Evolutionary conservation across 768 basidiomycete genomes (phyloP).

Genomic region (Boletus pseudopeckii): DNA sequence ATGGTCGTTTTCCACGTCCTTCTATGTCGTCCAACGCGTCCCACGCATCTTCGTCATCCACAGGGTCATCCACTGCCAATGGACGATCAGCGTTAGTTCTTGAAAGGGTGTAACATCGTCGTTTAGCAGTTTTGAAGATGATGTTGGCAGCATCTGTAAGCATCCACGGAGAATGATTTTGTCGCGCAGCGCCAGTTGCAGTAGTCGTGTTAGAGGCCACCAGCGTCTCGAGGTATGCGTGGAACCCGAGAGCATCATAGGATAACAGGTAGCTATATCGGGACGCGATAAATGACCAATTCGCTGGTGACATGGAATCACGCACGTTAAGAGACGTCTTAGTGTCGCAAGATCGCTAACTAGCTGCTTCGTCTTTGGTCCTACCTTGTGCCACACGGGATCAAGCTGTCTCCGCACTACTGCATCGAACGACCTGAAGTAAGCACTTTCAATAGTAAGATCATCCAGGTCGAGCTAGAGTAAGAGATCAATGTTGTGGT

Average conservation of each 20-base stretch:
- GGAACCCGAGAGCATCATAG: conserved; percentile 88
- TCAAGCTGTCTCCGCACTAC: conserved; percentile 88
- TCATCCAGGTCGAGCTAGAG: conserved; percentile 91
- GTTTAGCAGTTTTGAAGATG: conserved; percentile 77
- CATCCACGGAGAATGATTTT: conserved; percentile 84
- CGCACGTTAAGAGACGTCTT: conserved; percentile 76
- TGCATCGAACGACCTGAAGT: conserved; percentile 89
- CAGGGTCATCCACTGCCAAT: conserved; percentile 38
- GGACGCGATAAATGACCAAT: neutral
- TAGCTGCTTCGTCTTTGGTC: conserved; percentile 86
- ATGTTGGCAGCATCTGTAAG: conserved; percentile 87
- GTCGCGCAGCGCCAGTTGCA: conserved; percentile 49
- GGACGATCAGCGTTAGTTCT: conserved; percentile 23
- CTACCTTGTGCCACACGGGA: conserved; percentile 95
- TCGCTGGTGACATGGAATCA: neutral
- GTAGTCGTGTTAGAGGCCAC: conserved; percentile 57
- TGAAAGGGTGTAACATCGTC: conserved; percentile 69
- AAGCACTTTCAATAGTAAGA: conserved; percentile 86
- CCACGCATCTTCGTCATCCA: conserved; percentile 74
- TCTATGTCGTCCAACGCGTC: conserved; percentile 59
- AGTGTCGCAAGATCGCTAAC: conserved; percentile 85
- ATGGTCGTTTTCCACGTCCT: conserved; percentile 5
- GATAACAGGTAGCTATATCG: conserved; percentile 63
- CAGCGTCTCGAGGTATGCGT: conserved; percentile 87
- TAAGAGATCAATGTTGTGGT: neutral